Evolutionary conservation across 2,329 filamentous ascomycete genomes (phyloP).

Genomic region (Sclerotinia borealis): DNA sequence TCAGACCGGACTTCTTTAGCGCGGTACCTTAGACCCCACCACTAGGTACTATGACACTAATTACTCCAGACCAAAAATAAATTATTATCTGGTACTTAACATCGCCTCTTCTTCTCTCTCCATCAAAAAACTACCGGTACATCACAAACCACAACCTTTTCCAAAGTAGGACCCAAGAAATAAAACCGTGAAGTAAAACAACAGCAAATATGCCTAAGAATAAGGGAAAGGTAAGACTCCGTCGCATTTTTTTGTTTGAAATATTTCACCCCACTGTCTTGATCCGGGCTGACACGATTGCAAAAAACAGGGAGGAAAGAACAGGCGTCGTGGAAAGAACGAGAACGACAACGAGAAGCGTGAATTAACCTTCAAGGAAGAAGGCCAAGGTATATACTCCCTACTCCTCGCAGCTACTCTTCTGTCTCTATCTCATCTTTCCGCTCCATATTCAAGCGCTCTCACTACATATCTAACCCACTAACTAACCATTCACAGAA

Average conservation of each 20-base stretch:
- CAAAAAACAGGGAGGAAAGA: conserved; percentile 80
- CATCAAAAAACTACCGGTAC: not conserved
- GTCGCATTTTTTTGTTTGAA: not conserved
- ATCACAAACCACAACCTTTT: not conserved
- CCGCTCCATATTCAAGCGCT: conserved; percentile 31
- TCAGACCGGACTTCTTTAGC: not conserved
- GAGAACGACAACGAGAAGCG: conserved; percentile 99
- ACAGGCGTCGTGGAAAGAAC: conserved; percentile 97
- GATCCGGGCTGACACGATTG: conserved; percentile 15
- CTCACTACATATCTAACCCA: conserved; percentile 31
- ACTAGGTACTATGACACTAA: not conserved
- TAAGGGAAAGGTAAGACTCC: conserved; percentile 80
- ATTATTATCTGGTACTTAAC: not conserved
- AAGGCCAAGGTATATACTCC: conserved; percentile 63
- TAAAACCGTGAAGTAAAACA: conserved; percentile 11
- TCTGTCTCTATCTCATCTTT: not conserved
- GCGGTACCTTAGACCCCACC: not conserved
- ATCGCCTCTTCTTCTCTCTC: not conserved
- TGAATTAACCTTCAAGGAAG: conserved; percentile 97
- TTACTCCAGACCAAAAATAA: conserved; percentile 1
- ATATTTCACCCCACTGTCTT: not conserved
- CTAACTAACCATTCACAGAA: conserved; percentile 40
- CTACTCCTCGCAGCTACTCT: not conserved
- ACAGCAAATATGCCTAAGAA: conserved; percentile 84
- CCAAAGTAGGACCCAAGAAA: not conserved